Percentiles rank a stretch among this genome's conserved stretches.
phyloP scores from a whole-genome alignment of 176 grass and related monocot species.

The Musa schizocarpa region DNA sequence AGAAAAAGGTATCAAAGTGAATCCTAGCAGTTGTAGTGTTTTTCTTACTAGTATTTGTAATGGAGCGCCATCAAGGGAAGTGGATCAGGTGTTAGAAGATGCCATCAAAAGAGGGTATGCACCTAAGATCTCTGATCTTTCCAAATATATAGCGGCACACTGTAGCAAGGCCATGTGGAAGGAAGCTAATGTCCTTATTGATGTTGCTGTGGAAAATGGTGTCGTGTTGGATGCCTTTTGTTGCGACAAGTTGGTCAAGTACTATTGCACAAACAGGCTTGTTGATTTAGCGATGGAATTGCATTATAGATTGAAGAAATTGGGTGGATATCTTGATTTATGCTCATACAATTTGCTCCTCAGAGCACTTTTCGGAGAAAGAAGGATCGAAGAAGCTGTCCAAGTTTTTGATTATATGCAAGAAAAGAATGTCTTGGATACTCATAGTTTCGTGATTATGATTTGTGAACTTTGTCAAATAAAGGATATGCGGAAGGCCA shows the following conservation, averaged over 20 bases:
- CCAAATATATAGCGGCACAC: conserved; percentile 14
- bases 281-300: neutral
- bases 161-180: conserved; percentile 1
- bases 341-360: conserved; percentile 14
- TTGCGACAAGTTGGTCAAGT: conserved; percentile 8
- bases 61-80: conserved; percentile 13
- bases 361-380: conserved; percentile 13
- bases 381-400: conserved; percentile 10
- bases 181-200: conserved; percentile 15
- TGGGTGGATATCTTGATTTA: conserved; percentile 14
- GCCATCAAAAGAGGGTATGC: conserved; percentile 7
- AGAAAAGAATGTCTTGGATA: conserved; percentile 4
- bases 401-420: conserved; percentile 26
- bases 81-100: conserved; percentile 12
- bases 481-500: conserved; percentile 19
- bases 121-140: conserved; percentile 13
- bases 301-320: conserved; percentile 16
- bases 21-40: conserved; percentile 11
- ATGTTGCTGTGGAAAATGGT: conserved; percentile 15
- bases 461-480: conserved; percentile 16
- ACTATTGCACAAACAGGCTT: conserved; percentile 6
- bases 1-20: conserved; percentile 7
- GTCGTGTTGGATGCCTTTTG: conserved; percentile 15
- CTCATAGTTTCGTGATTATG: conserved; percentile 13
- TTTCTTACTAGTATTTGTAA: conserved; percentile 21